A percentile compares a stretch with the other conserved stretches of the same genome.
Evolutionary conservation across 2,329 filamentous ascomycete species (phyloP).

Genomic region (Penicillium oxalicum): DNA sequence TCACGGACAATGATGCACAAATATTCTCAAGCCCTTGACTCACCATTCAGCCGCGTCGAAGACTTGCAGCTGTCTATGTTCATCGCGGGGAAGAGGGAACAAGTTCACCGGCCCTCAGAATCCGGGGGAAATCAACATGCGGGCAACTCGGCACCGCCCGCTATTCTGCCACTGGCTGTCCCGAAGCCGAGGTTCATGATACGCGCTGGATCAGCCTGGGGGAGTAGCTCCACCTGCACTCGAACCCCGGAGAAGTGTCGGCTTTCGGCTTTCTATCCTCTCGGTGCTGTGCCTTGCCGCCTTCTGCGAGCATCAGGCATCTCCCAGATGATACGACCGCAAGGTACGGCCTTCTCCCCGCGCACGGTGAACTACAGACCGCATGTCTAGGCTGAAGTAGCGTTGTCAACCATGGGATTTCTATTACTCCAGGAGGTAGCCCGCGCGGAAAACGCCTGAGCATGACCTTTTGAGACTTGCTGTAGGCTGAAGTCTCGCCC

Average conservation of each 20-base stretch:
- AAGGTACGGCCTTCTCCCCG: too few species aligned
- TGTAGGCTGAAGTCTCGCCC: too few species aligned
- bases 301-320: too few species aligned
- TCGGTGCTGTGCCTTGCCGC: too few species aligned
- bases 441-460: too few species aligned
- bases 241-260: neutral
- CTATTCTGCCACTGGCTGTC: conserved; percentile 24
- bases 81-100: conserved; percentile 8
- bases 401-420: too few species aligned
- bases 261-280: neutral
- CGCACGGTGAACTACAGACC: too few species aligned
- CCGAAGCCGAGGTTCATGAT: conserved; percentile 33
- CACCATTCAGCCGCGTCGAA: conserved; percentile 6
- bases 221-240: neutral
- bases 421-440: too few species aligned
- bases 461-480: too few species aligned
- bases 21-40: neutral
- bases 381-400: too few species aligned
- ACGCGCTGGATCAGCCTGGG: neutral
- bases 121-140: conserved; percentile 27
- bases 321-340: too few species aligned
- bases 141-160: conserved; percentile 28
- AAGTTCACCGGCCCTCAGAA: conserved; percentile 21
- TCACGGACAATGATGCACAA: neutral
- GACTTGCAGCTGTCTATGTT: neutral